Evolutionary conservation across 2,329 filamentous ascomycete genomes (phyloP), one percentile per base, ranked within the genome.

Genomic region (Rhynchosporium agropyri): DNA sequence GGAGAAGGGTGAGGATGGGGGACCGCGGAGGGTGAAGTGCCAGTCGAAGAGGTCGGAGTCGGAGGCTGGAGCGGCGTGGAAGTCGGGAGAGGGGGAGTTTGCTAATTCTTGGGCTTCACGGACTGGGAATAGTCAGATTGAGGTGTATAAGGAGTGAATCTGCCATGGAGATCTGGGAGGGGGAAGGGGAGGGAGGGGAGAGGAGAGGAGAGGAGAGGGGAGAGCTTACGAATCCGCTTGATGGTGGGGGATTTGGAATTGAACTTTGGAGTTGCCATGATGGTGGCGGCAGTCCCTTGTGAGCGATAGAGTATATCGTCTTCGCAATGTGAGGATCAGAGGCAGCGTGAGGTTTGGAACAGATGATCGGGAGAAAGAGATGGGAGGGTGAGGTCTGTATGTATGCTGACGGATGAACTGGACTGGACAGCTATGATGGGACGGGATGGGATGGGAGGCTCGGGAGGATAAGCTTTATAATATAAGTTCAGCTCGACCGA

Each of bases 1-100:
- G 1, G 67, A 61, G 60, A 68, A 73, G 4, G 67, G 57, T 43
- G 88, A 85, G 0, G 92, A 93, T 38, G 94, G 94, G 0, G 94
- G 93, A 0, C 95, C 95, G 58, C 89, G 87, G n/a, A 99, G 83
- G 0, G 95, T 99, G 79, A 98, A 99, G 80, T 99, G 95, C 95
- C 95, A 99, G 78, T 98, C 93, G 78, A 97, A 97, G 60, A 99
- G 87, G 77, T 98, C 92, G 38, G 86, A 82, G 74, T 98, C 94
- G 66, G 94, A 85, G 45, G 79, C 75, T 0, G 95, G 95, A 3
- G 88, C 82, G 46, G 94, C 95, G 70, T 89, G 86, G 78, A 94
- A 96, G 79, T 97, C 92, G 60, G 90, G 81, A 2, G 91, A 95
- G 4, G 94, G 92, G 43, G 89, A 84, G 63, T 81, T 83, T 65